Evolutionary conservation across 257 asterid species (phyloP), one percentile per base, ranked within the genome.

Genomic region (Solanum infundibuliforme): DNA sequence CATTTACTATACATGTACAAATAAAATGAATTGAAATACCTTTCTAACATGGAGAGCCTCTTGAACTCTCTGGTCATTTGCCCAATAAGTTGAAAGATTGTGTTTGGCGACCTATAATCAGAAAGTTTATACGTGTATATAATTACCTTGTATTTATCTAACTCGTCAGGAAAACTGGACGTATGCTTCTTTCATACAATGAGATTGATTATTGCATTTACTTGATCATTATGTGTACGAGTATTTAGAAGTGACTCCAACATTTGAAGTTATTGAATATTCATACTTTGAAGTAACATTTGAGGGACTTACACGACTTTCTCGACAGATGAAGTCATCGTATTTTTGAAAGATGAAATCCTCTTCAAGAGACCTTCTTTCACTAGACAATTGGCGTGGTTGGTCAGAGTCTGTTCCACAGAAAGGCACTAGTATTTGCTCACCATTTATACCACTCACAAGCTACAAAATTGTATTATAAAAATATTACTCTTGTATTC

Each of bases 31-130:
- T 20, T 32, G 76, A 14, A 20, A 38, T 88, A 88, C 92, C 89
- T 90, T 87, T 88, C 87, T 83, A 21, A 90, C 87, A 69, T 84
- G 87, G 86, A 90, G 92, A 35, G 89, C 88, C 4, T 90, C 87
- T 88, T 43, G 88, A 58, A 90, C 92, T 16, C 12, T 62, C 0
- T 36, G 83, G 31, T 85, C 83, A 68, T 89, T 91, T 31, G 91
- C 88, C 92, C 92, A 90, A 83, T 23, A 13, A 62, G 13, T 2
- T 3, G 86, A 68, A 23, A 83, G 83, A 0, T 36, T 36, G 21
- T 7, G 3, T 75, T 1, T 75, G 6, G 32, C 32, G 5, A 75
- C 3, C 83, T 75, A 77, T 0, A 1, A 72, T 48, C 1, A n/a
- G n/a, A n/a, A n/a, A n/a, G n/a, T n/a, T n/a, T n/a, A n/a, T n/a